Percentiles rank a stretch among this genome's conserved stretches.
Evolutionary conservation across 148 eudicot genomes (phyloP).

Genomic region (Chenopodium formosanum): DNA sequence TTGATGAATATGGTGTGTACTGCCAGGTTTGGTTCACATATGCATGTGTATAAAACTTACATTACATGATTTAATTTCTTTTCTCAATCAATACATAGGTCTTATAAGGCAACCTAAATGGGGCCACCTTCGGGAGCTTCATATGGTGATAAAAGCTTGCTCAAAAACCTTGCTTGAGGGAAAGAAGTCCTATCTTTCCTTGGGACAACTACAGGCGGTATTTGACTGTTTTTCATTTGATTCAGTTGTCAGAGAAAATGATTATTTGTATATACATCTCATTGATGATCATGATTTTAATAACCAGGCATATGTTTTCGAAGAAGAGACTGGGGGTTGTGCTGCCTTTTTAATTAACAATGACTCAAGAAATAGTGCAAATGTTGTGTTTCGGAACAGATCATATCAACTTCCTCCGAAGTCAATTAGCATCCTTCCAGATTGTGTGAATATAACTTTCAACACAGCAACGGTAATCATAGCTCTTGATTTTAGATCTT

Average conservation of each 20-base stretch:
- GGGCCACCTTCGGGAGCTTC: conserved; percentile 62
- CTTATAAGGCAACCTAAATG: conserved; percentile 62
- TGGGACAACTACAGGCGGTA: conserved; percentile 46
- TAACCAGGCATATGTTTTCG: conserved; percentile 46
- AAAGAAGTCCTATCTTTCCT: conserved; percentile 28
- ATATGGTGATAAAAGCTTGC: conserved; percentile 40
- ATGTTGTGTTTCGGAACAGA: conserved; percentile 40
- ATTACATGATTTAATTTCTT: neutral
- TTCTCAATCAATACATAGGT: conserved; percentile 25
- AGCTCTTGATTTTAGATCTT: no score
- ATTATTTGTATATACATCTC: neutral
- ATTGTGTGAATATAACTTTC: conserved; percentile 38
- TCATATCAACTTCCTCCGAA: conserved; percentile 43
- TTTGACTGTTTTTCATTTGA: neutral
- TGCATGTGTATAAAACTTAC: no score
- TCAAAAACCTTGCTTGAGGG: conserved; percentile 45
- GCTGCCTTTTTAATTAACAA: conserved; percentile 50
- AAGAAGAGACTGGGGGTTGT: conserved; percentile 39
- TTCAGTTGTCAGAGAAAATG: neutral
- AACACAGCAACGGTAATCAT: conserved; percentile 40
- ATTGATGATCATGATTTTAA: neutral
- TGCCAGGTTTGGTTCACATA: neutral
- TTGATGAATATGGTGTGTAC: conserved; percentile 55
- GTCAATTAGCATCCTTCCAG: conserved; percentile 53
- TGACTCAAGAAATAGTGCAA: conserved; percentile 24